A percentile compares a stretch with the other conserved stretches of the same genome.
Evolutionary conservation across 495 filamentous ascomycete genomes (phyloP).

Genomic region (Hyaloscypha bicolor): DNA sequence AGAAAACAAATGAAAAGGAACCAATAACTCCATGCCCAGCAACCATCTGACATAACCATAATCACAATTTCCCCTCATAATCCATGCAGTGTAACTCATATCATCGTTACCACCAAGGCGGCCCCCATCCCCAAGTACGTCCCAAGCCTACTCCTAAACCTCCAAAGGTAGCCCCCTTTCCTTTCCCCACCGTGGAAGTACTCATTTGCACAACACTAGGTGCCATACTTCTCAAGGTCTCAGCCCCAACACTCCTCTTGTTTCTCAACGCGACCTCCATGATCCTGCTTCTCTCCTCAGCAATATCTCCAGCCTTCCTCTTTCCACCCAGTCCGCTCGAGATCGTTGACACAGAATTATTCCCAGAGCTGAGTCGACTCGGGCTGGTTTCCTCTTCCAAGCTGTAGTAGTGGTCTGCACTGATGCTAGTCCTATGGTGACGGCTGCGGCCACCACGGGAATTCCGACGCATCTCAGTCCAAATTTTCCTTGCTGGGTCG

Average conservation of each 20-base stretch:
- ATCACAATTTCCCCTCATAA: not conserved
- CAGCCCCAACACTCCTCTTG: slow-evolving; percentile 43
- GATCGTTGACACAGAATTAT: slow-evolving; percentile 12
- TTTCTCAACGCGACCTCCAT: slow-evolving; percentile 44
- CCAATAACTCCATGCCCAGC: not conserved
- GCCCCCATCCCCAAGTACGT: slow-evolving; percentile 29
- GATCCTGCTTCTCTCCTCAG: slow-evolving; percentile 36
- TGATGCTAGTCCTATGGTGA: slow-evolving; percentile 29
- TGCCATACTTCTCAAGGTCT: slow-evolving; percentile 46
- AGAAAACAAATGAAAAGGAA: not conserved
- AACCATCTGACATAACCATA: not conserved
- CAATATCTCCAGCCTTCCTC: slow-evolving; percentile 16
- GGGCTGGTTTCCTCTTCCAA: slow-evolving; percentile 29
- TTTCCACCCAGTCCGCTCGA: slow-evolving; percentile 20
- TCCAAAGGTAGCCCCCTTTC: slow-evolving; percentile 15
- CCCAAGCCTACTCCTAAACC: slow-evolving; percentile 27
- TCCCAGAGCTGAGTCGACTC: slow-evolving; percentile 23
- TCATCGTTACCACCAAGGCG: slow-evolving; percentile 24
- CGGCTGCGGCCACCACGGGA: slow-evolving; percentile 18
- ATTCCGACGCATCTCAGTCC: slow-evolving; percentile 43
- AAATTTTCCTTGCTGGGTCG: slow-evolving; percentile 49
- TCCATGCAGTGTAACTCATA: not conserved
- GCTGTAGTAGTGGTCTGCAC: slow-evolving; percentile 30
- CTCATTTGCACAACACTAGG: slow-evolving; percentile 33
- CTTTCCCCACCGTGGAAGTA: slow-evolving; percentile 13